Base-by-base conservation (phyloP, 305 asterid species). In the Salvia sclarea region DNA sequence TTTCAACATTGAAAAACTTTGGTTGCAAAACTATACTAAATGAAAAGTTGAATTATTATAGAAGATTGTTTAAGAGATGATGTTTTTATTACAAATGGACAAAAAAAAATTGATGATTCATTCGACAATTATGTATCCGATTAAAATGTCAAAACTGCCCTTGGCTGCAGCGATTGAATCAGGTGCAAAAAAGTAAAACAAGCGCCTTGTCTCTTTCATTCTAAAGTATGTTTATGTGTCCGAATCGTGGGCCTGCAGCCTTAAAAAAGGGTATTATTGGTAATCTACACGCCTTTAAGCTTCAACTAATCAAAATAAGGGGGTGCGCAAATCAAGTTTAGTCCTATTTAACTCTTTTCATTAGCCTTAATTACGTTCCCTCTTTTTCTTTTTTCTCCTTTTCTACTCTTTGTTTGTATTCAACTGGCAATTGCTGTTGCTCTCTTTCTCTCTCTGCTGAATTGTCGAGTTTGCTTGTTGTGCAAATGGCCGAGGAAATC, bases 191-290 rank as follows among this genome's bases (percentile, higher is more conserved):
- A 4, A 0, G 82, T 73, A 71, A 22, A 50, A 38, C 9, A 28
- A n/a, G 3, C 4, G n/a, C 54, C 61, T 14, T 11, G 76, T 81
- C 88, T 6, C 82, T 87, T 37, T 85, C 87, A 31, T 68, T 47
- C 63, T 70, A 88, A 88, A 81, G 84, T 69, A 40, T 65, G 73
- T 64, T 8, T 37, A 37, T 37, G 43, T 62, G 82, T 82, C 84
- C 37, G 48, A 58, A 66, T 73, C 84, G 55, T 69, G 28, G 78
- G 76, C 70, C 71, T 55, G 50, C 73, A 48, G 72, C 73, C 55
- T 25, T 25, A 25, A 1, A 17, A 54, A 71, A 68, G 81, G 86
- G 79, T 72, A 75, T 5, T 68, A 33, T 57, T 1, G 90, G 75
- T 56, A 63, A 70, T 61, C 35, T 33, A 64, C 58, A 3, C 3